Evolutionary conservation across 805 yeast species (phyloP).

Genomic region (Suhomyces faveliae): DNA sequence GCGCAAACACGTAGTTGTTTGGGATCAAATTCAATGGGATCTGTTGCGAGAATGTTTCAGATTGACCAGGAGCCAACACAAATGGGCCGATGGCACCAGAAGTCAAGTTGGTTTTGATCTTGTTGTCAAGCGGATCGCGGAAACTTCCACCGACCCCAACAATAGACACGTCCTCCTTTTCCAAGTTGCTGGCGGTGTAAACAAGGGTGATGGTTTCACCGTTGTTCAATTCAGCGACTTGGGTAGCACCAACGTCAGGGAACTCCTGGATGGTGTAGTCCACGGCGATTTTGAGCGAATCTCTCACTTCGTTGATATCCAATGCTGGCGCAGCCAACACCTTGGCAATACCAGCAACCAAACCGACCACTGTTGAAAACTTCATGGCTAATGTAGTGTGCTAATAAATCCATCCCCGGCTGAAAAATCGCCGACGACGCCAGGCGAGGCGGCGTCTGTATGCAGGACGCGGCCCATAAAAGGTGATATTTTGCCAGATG

Average conservation of each 20-base stretch:
- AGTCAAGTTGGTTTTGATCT: conserved; percentile 58
- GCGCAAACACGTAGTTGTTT: conserved; percentile 56
- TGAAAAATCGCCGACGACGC: not conserved
- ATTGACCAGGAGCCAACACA: conserved; percentile 48
- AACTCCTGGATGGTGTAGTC: conserved; percentile 49
- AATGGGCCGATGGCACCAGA: conserved; percentile 63
- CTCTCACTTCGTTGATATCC: conserved; percentile 10
- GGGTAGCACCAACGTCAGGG: conserved; percentile 37
- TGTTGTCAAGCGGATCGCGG: conserved; percentile 53
- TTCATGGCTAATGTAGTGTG: conserved; percentile 2
- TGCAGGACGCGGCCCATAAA: not conserved
- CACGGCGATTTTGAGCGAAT: conserved; percentile 42
- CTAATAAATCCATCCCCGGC: not conserved
- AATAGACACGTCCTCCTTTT: conserved; percentile 48
- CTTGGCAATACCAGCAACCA: conserved; percentile 8
- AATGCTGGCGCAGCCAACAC: conserved; percentile 11
- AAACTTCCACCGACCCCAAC: conserved; percentile 71
- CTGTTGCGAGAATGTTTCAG: conserved; percentile 53
- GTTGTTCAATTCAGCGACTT: conserved; percentile 42
- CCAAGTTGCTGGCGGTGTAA: conserved; percentile 54
- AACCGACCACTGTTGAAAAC: conserved; percentile 6
- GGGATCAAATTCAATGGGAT: conserved; percentile 59
- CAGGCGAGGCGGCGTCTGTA: not conserved
- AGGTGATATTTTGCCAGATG: not conserved
- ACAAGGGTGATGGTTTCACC: conserved; percentile 54